phyloP scores from a whole-genome alignment of 148 eudicot genomes.

The Spergularia bocconei region DNA sequence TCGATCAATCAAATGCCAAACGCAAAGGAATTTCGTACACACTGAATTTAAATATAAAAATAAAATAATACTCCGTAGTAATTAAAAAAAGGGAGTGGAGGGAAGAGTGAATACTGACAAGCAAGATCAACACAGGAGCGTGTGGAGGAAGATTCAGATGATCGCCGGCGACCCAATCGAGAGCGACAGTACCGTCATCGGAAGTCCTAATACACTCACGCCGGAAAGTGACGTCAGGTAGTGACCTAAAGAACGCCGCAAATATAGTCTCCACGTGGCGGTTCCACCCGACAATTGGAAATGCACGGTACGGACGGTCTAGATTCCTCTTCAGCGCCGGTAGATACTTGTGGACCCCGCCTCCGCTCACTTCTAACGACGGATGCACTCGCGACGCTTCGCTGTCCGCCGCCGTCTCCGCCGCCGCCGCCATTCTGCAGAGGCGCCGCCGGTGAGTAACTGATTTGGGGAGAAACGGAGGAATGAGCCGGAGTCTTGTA shows the following conservation, averaged over 20 bases:
- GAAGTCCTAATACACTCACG: slow-evolving; percentile 71
- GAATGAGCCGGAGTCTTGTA: too few relatives aligned
- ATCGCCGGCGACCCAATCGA: slow-evolving; percentile 94
- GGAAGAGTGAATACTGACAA: slow-evolving; percentile 38
- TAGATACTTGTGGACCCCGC: slow-evolving; percentile 43
- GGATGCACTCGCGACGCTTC: slow-evolving; percentile 35
- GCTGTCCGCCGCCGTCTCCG: not conserved
- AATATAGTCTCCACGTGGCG: slow-evolving; percentile 85
- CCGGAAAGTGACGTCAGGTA: slow-evolving; percentile 52
- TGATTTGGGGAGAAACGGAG: too few relatives aligned
- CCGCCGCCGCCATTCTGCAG: too few relatives aligned
- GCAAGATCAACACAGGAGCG: slow-evolving; percentile 66
- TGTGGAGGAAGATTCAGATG: slow-evolving; percentile 35
- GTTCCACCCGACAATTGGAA: slow-evolving; percentile 55
- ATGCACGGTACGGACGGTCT: slow-evolving; percentile 52
- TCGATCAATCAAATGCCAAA: not conserved
- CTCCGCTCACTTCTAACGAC: slow-evolving; percentile 65
- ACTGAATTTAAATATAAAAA: not conserved
- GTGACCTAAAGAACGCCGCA: slow-evolving; percentile 67
- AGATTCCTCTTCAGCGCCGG: slow-evolving; percentile 43
- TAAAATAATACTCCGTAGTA: too few relatives aligned
- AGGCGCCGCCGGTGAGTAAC: too few relatives aligned
- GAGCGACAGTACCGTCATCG: slow-evolving; percentile 71
- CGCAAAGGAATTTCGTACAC: not conserved
- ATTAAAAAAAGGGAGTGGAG: too few relatives aligned